Conservation (phyloP, 768 basidiomycete species). For the Leucosporidium creatinivorum region DNA sequence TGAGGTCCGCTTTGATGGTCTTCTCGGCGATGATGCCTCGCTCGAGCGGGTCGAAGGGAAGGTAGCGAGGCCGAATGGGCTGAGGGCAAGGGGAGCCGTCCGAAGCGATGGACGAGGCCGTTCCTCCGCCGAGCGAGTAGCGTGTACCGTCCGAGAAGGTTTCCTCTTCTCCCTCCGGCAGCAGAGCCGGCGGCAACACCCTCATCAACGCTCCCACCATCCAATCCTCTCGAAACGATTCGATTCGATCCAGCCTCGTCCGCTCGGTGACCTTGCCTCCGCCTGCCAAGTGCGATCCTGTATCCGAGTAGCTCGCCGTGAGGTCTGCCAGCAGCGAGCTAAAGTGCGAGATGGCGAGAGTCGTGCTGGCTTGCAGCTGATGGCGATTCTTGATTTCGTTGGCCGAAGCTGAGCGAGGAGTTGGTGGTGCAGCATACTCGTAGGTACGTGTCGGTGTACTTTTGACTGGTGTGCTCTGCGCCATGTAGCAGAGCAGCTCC, state of each 20-base stretch:
- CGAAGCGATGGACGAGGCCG: not conserved
- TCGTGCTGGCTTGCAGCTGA: not conserved
- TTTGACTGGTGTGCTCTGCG: too few species aligned
- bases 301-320: not conserved
- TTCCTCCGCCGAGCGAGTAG: conserved; percentile 2
- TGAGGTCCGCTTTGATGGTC: conserved; percentile 15
- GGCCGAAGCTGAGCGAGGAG: not conserved
- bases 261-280: not conserved
- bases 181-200: not conserved
- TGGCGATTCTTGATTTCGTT: conserved; percentile 8
- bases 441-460: not conserved
- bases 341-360: conserved; percentile 14
- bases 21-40: conserved; percentile 20
- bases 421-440: not conserved
- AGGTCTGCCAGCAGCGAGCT: conserved; percentile 14
- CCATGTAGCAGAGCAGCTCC: too few species aligned
- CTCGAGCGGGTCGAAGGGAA: conserved; percentile 5
- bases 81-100: not conserved
- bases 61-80: not conserved
- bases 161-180: not conserved
- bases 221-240: conserved; percentile 13
- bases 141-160: conserved; percentile 8
- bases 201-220: conserved; percentile 7
- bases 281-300: not conserved
- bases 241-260: conserved; percentile 11